These are phyloP conservation scores for Chlamydomonas incerta DNA, from an alignment of 139 green algal genomes.

Conservation along the genomic window DNA sequence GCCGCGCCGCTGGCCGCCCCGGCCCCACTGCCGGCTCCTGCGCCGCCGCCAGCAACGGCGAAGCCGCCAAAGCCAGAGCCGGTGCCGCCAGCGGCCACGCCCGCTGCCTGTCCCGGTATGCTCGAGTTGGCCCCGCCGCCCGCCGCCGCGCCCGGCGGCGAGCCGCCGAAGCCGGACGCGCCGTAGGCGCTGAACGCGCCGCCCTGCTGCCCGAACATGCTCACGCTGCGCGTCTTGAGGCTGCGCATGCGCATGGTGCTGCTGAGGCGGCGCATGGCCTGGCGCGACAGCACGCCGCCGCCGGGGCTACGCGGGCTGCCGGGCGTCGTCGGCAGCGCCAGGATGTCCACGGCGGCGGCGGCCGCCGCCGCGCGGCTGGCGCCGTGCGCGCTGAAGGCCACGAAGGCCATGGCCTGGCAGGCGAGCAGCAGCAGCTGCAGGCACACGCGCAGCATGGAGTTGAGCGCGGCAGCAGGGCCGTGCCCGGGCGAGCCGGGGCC, in stretches of 20 bases:
- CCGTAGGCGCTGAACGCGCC: not conserved
- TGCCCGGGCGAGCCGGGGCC: not conserved
- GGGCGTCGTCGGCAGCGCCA: not conserved
- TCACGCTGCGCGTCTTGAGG: conserved; percentile 20
- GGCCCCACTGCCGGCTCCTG: no score
- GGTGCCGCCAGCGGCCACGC: no score
- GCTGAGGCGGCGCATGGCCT: conserved; percentile 33
- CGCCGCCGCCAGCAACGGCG: no score
- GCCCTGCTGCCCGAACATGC: not conserved
- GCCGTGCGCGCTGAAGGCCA: conserved; percentile 17
- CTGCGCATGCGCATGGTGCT: conserved; percentile 39
- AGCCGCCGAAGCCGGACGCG: not conserved
- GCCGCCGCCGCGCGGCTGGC: conserved; percentile 1
- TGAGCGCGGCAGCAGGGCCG: not conserved
- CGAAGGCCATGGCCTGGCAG: conserved; percentile 32
- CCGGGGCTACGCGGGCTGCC: conserved; percentile 25
- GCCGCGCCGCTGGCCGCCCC: no score
- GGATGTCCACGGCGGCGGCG: not conserved
- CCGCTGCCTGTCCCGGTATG: no score
- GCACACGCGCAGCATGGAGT: conserved; percentile 7
- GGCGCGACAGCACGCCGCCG: conserved; percentile 22
- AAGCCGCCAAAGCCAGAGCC: no score
- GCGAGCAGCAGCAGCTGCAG: conserved; percentile 35
- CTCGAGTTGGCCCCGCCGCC: not conserved
- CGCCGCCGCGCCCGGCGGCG: not conserved